Conservation (phyloP, 768 basidiomycete species). For the Gyrodon lividus region DNA sequence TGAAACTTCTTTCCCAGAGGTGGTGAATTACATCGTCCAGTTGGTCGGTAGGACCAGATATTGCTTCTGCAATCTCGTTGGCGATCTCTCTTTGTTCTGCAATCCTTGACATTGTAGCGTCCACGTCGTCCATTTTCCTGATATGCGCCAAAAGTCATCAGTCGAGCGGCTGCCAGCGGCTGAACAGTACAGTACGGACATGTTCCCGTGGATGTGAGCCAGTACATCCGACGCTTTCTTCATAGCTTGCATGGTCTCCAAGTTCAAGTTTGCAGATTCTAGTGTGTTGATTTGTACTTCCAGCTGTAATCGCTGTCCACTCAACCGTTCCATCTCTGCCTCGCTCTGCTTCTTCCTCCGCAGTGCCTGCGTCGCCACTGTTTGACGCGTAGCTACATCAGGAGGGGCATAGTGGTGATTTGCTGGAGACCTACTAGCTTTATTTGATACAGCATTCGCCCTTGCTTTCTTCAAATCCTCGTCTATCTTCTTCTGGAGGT, state of each 20-base stretch:
- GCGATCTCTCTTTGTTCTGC: constrained; percentile 90
- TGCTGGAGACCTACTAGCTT: constrained; percentile 62
- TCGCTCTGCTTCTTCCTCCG: constrained; percentile 93
- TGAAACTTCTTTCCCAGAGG: background rate
- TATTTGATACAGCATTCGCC: constrained; percentile 91
- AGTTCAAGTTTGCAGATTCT: constrained; percentile 96
- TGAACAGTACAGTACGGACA: constrained; percentile 58
- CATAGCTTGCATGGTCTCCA: constrained; percentile 96
- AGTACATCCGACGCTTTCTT: constrained; percentile 92
- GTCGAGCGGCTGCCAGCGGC: background rate
- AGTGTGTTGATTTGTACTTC: constrained; percentile 97
- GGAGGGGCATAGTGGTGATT: background rate
- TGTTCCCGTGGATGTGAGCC: constrained; percentile 82
- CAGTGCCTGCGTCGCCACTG: constrained; percentile 87
- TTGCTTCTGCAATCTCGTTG: constrained; percentile 87
- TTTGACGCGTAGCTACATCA: constrained; percentile 10
- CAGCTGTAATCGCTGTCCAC: constrained; percentile 84
- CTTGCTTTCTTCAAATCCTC: constrained; percentile 91
- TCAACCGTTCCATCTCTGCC: constrained; percentile 79
- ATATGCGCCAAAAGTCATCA: constrained; percentile 4
- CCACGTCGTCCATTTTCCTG: constrained; percentile 87
- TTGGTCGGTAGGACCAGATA: constrained; percentile 68
- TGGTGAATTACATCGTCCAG: constrained; percentile 68
- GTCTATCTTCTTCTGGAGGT: constrained; percentile 94
- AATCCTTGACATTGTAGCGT: constrained; percentile 82